Evolutionary conservation across 1,284 basidiomycete genomes (phyloP).

Genomic region (Malassezia vespertilionis): DNA sequence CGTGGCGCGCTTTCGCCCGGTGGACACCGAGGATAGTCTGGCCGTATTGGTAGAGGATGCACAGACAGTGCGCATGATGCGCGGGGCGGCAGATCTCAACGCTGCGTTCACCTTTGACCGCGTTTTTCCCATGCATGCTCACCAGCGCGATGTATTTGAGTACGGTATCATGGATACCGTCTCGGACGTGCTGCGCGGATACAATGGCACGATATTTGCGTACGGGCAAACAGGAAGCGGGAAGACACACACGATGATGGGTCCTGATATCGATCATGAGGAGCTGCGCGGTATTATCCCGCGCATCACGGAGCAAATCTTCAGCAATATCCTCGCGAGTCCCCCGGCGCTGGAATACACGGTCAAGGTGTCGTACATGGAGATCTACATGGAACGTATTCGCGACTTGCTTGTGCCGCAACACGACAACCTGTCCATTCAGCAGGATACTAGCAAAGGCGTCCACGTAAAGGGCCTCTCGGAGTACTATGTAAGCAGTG

Average conservation of each 20-base stretch:
- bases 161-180: slow-evolving; percentile 84
- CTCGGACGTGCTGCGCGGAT: slow-evolving; percentile 87
- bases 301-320: slow-evolving; percentile 97
- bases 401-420: slow-evolving; percentile 89
- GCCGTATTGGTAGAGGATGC: slow-evolving; percentile 8
- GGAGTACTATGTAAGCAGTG: slow-evolving; percentile 81
- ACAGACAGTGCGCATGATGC: slow-evolving; percentile 9
- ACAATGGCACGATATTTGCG: slow-evolving; percentile 81
- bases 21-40: slow-evolving; percentile 8
- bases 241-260: slow-evolving; percentile 53
- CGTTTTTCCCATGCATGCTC: slow-evolving; percentile 83
- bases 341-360: slow-evolving; percentile 93
- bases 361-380: slow-evolving; percentile 99
- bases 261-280: slow-evolving; percentile 83
- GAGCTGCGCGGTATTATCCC: slow-evolving; percentile 80
- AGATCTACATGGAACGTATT: slow-evolving; percentile 96
- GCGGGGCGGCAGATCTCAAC: neutral
- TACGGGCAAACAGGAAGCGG: slow-evolving; percentile 85
- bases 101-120: slow-evolving; percentile 77
- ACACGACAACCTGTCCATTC: slow-evolving; percentile 95
- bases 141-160: slow-evolving; percentile 91
- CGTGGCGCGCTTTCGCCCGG: slow-evolving; percentile 16
- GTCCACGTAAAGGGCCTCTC: slow-evolving; percentile 97
- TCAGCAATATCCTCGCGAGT: slow-evolving; percentile 88
- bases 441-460: slow-evolving; percentile 94